These are phyloP conservation scores for Schizothecium vesticola DNA, from an alignment of 495 filamentous ascomycete species.

Conservation along the genomic window DNA sequence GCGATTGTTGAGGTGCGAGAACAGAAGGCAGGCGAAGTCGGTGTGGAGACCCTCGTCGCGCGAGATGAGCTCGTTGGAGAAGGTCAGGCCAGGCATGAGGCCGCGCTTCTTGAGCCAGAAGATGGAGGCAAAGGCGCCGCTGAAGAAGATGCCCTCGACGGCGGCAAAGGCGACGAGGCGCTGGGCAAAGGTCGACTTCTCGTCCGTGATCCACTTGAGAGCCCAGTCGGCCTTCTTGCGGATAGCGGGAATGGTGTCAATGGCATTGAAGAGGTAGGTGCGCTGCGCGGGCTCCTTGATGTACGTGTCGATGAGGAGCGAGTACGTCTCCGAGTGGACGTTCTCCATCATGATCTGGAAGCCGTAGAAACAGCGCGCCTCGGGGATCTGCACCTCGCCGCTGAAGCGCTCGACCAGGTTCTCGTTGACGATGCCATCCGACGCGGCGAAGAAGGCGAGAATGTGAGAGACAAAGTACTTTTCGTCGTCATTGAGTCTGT, in stretches of 20 bases:
- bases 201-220: slow-evolving; percentile 87
- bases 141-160: slow-evolving; percentile 99
- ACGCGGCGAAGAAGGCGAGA: slow-evolving; percentile 99
- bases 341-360: slow-evolving; percentile 99
- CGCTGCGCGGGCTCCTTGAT: slow-evolving; percentile 98
- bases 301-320: slow-evolving; percentile 97
- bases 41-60: slow-evolving; percentile 99
- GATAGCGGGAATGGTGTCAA: slow-evolving; percentile 94
- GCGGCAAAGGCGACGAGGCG: slow-evolving; percentile 96
- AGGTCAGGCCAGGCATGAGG: slow-evolving; percentile 95
- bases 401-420: slow-evolving; percentile 98
- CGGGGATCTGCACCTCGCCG: slow-evolving; percentile 92
- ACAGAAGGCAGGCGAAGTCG: slow-evolving; percentile 95
- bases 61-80: slow-evolving; percentile 99
- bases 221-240: slow-evolving; percentile 98
- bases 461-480: slow-evolving; percentile 97
- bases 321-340: slow-evolving; percentile 99
- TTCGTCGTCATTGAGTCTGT: slow-evolving; percentile 93
- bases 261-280: slow-evolving; percentile 92
- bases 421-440: slow-evolving; percentile 99
- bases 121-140: slow-evolving; percentile 96
- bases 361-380: slow-evolving; percentile 99
- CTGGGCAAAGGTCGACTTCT: slow-evolving; percentile 86
- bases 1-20: slow-evolving; percentile 89
- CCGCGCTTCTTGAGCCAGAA: slow-evolving; percentile 99